phyloP scores from a whole-genome alignment of 495 filamentous ascomycete genomes.

The Neurospora sp. region DNA sequence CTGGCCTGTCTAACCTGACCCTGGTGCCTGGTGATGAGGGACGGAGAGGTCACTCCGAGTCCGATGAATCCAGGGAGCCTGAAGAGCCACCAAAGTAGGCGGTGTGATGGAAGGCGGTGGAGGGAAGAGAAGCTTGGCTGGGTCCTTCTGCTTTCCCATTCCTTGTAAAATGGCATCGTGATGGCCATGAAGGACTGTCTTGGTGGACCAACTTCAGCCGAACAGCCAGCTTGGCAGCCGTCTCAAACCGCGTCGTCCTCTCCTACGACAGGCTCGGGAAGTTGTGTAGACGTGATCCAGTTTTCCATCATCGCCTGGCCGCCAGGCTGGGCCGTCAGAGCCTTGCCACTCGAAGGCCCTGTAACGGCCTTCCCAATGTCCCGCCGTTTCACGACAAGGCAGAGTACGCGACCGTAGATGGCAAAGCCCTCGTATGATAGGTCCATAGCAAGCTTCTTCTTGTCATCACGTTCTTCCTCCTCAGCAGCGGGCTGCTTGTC shows the following conservation, averaged over 20 bases:
- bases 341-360: constrained; percentile 19
- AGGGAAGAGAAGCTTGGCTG: not conserved
- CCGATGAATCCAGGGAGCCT: not conserved
- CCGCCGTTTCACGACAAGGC: constrained; percentile 68
- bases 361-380: constrained; percentile 19
- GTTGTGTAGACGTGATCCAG: constrained; percentile 73
- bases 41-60: not conserved
- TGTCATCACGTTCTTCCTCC: constrained; percentile 52
- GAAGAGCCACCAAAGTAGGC: not conserved
- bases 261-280: constrained; percentile 31
- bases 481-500: constrained; percentile 20
- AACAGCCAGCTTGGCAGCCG: not conserved
- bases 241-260: constrained; percentile 15
- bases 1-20: not conserved
- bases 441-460: constrained; percentile 76
- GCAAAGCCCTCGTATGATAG: constrained; percentile 91
- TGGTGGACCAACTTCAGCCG: not conserved
- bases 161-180: not conserved
- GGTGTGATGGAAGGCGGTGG: not conserved
- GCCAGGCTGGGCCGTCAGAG: constrained; percentile 23
- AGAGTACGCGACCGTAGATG: constrained; percentile 87
- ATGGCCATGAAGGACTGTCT: not conserved
- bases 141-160: not conserved
- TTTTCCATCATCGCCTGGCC: constrained; percentile 85
- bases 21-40: not conserved